A percentile compares a stretch with the other conserved stretches of the same genome.
These are phyloP conservation scores for Nannizzia gypsea DNA, from an alignment of 2,329 filamentous ascomycete genomes.

Conservation along the genomic window DNA sequence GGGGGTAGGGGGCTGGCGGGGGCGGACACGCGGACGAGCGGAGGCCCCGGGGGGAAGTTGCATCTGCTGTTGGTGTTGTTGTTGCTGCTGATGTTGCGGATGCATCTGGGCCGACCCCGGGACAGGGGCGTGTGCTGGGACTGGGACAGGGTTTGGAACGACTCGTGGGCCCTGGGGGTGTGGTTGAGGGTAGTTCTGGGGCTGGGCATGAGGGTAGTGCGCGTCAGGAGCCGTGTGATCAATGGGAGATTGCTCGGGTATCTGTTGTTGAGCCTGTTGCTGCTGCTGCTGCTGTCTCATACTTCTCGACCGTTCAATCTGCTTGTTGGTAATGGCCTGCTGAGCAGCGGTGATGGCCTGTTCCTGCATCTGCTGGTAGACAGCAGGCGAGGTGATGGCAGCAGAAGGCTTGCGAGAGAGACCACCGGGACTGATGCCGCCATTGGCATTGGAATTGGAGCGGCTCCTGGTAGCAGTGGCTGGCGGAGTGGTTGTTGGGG, in stretches of 20 bases:
- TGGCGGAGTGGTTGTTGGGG: too few relatives aligned
- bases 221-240: neutral
- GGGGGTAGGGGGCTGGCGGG: conserved; percentile 66
- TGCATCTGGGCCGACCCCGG: conserved; percentile 10
- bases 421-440: conserved; percentile 10
- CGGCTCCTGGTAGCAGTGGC: conserved; percentile 51
- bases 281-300: conserved; percentile 50
- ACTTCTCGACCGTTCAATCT: conserved; percentile 61
- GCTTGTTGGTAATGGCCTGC: conserved; percentile 57
- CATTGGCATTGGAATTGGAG: conserved; percentile 53
- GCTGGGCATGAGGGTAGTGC: conserved; percentile 20
- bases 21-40: conserved; percentile 59
- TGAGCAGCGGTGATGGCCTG: conserved; percentile 70
- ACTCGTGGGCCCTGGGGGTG: conserved; percentile 9
- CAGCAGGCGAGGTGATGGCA: conserved; percentile 29
- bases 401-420: conserved; percentile 26
- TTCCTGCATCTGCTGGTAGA: conserved; percentile 61
- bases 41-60: conserved; percentile 24
- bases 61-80: too few relatives aligned
- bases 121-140: neutral
- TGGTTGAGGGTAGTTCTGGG: neutral
- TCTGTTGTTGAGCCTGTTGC: conserved; percentile 15
- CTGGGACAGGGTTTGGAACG: neutral
- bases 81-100: too few relatives aligned
- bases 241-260: neutral